Base-by-base conservation (phyloP, 169 alveolate species). In the Cryptosporidium meleagridis region DNA sequence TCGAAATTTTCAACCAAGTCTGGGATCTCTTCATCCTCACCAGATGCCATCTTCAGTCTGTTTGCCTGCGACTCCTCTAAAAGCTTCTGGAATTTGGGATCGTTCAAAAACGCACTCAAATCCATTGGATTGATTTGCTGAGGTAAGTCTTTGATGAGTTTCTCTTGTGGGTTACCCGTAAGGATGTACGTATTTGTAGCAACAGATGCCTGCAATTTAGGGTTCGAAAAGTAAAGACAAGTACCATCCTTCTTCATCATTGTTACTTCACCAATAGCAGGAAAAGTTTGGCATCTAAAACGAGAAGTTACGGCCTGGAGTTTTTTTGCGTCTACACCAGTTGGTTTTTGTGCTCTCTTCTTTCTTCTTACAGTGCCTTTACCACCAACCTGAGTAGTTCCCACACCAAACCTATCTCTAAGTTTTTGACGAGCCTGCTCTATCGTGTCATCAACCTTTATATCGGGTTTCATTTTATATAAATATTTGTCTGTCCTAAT, bases 311-410 rank as follows among this genome's bases (percentile, higher is more conserved):
- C 96, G 26, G 95, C 85, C 93, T 95, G 98, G 31, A 97, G 94
- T 85, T 97, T 96, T 94, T 97, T 96, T 91, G 96, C 99, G 85
- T 98, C 99, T 29, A 59, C 68, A 16, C 96, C 96, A 33, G 91
- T 95, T 18, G 95, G 92, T 92, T 96, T 96, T 91, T 94, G 96
- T 37, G 94, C 97, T 70, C 93, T 95, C 94, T 96, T 97, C 95
- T 96, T 97, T 91, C 99, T 95, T 84, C 99, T 94, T 44, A 96
- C 98, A 51, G 98, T 95, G 12, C 99, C 99, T 85, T 97, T 97
- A 48, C 99, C 99, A 12, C 99, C 99, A 29, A 96, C 96, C 86
- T 97, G 98, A 35, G 96, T 94, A 86, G 95, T 93, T 55, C 95
- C 95, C 18, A 91, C 95, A 33, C 97, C 99, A 94, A 96, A 92